Percentiles rank a stretch among this genome's conserved stretches.
phyloP scores from a whole-genome alignment of 192 early-diverging fungal species.

The Backusella circina region DNA sequence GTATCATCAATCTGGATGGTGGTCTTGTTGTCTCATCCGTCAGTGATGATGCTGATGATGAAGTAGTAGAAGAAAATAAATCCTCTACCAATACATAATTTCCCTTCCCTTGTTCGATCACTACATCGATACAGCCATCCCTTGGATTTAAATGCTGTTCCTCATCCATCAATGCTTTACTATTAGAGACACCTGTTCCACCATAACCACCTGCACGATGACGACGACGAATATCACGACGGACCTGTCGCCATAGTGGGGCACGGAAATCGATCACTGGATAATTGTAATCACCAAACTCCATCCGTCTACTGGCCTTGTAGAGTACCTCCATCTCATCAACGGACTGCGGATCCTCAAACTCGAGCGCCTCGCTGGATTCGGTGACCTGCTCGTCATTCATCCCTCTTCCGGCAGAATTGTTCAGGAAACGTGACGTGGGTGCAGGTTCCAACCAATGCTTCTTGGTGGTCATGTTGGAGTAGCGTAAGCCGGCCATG shows the following conservation, averaged over 20 bases:
- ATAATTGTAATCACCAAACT: constrained; percentile 55
- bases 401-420: constrained; percentile 13
- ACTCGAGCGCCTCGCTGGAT: constrained; percentile 20
- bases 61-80: background rate
- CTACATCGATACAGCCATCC: constrained; percentile 21
- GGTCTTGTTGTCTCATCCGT: background rate
- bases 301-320: constrained; percentile 32
- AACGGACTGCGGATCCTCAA: constrained; percentile 32
- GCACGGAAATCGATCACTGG: constrained; percentile 43
- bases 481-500: constrained; percentile 55
- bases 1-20: background rate
- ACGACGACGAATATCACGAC: background rate
- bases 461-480: constrained; percentile 47
- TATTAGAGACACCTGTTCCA: background rate
- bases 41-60: background rate
- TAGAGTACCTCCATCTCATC: constrained; percentile 46
- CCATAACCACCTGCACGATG: constrained; percentile 9
- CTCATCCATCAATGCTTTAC: background rate
- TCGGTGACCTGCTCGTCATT: constrained; percentile 8
- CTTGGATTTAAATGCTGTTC: background rate
- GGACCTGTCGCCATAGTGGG: constrained; percentile 26
- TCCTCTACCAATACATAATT: constrained; percentile 11
- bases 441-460: constrained; percentile 50
- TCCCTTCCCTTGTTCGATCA: constrained; percentile 16
- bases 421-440: constrained; percentile 12